Base-by-base conservation (phyloP, 768 basidiomycete species). In the Floccularia luteovirens region DNA sequence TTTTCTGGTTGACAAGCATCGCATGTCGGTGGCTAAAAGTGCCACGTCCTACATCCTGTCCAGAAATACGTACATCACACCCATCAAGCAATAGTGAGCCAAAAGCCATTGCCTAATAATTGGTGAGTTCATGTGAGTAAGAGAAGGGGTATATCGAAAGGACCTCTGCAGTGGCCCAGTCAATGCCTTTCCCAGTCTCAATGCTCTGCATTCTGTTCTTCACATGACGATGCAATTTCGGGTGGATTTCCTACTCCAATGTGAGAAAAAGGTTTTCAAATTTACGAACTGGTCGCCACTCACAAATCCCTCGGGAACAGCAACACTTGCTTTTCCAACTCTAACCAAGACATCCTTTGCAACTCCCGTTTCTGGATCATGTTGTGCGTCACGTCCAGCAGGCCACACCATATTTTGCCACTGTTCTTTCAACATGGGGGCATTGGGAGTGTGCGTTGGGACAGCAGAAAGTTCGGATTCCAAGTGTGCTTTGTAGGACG, bases 101-200 rank as follows among this genome's bases (percentile, higher is more conserved):
- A 50, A 92, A 89, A 0, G 92, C 91, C 58, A 96, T 59, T 0
- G 89, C 86, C 86, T 88, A 41, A 7, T 28, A 7, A 32, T 10
- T 16, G 13, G 17, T 38, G 13, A n/a, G 22, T n/a, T n/a, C n/a
- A n/a, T n/a, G n/a, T 35, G 22, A 43, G 35, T 14, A 38, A 27
- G n/a, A 31, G 24, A 21, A 32, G 24, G 19, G 6, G 1, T 35
- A 5, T 6, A 30, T 11, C 21, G 21, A 28, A 4, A 48, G 4
- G 31, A 82, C 89, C 67, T 96, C 92, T 3, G 89, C 91, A 31
- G 87, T 89, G 0, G 88, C 87, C 74, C 88, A 94, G 55, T 93
- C 90, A 23, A 96, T 59, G 1, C 83, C 84, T n/a, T 65, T 66
- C 1, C 78, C 85, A 24, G 62, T 66, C 36, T 85, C 76, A 14